phyloP scores from a whole-genome alignment of 2,329 filamentous ascomycete genomes.

The Arthrinium phaeospermum region DNA sequence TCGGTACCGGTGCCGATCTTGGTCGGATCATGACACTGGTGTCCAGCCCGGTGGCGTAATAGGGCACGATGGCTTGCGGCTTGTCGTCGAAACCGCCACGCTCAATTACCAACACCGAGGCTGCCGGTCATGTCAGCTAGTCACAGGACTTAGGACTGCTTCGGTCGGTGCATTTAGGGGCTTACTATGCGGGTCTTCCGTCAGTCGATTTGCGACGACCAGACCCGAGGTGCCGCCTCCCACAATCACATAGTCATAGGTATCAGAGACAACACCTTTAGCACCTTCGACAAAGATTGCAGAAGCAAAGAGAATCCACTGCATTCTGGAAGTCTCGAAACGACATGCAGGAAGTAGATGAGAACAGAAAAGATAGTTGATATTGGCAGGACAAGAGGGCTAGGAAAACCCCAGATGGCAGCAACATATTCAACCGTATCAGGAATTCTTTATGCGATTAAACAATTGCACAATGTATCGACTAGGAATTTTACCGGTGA shows the following conservation, averaged over 20 bases:
- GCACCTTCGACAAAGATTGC: not conserved
- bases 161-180: too few relatives aligned
- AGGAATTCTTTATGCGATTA: too few relatives aligned
- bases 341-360: too few relatives aligned
- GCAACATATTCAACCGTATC: too few relatives aligned
- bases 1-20: not conserved
- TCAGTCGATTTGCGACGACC: not conserved
- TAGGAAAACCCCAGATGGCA: too few relatives aligned
- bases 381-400: too few relatives aligned
- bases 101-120: not conserved
- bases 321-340: too few relatives aligned
- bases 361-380: too few relatives aligned
- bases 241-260: conserved; percentile 5
- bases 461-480: not conserved
- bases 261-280: not conserved
- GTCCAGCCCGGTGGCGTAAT: not conserved
- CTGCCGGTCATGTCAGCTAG: not conserved
- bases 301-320: not conserved
- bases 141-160: not conserved
- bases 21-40: not conserved
- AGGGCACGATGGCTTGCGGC: not conserved
- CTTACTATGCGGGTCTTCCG: not conserved
- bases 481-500: not conserved
- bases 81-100: not conserved
- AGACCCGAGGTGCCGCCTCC: conserved; percentile 6